Percentiles rank a stretch among this genome's conserved stretches.
Conservation (phyloP, 805 yeast species). For the Maudiozyma turicensis region DNA sequence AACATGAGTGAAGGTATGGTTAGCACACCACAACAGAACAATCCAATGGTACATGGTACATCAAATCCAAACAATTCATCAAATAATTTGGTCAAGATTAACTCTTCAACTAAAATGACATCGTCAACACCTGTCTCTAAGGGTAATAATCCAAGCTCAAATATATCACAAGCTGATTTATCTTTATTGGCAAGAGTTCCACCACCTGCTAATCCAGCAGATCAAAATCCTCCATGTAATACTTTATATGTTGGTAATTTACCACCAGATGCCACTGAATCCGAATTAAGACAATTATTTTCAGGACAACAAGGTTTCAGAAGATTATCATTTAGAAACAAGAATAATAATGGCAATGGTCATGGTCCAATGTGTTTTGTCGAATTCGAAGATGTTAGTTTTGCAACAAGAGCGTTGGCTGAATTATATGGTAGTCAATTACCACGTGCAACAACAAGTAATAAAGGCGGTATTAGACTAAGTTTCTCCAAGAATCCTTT, state of each 20-base stretch:
- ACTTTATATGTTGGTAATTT: slow-evolving; percentile 93
- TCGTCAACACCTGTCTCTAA: slow-evolving; percentile 7
- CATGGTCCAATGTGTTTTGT: slow-evolving; percentile 99
- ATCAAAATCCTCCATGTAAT: slow-evolving; percentile 97
- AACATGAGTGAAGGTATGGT: background rate
- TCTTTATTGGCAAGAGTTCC: slow-evolving; percentile 72
- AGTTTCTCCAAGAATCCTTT: slow-evolving; percentile 94
- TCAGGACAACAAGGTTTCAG: slow-evolving; percentile 88
- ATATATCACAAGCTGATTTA: slow-evolving; percentile 44
- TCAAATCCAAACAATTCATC: background rate
- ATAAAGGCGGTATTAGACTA: slow-evolving; percentile 87
- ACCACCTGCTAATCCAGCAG: slow-evolving; percentile 95
- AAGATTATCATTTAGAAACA: slow-evolving; percentile 82
- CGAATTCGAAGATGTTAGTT: slow-evolving; percentile 91
- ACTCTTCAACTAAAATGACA: background rate
- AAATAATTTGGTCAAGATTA: background rate
- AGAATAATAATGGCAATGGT: slow-evolving; percentile 38
- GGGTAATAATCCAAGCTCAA: slow-evolving; percentile 8
- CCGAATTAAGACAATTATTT: slow-evolving; percentile 79
- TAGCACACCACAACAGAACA: background rate
- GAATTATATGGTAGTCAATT: slow-evolving; percentile 88
- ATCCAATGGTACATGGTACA: background rate
- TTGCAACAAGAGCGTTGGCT: slow-evolving; percentile 88
- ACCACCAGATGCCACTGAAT: slow-evolving; percentile 95
- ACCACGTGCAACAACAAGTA: slow-evolving; percentile 53